Percentiles rank a stretch among this genome's conserved stretches.
phyloP scores from a whole-genome alignment of 768 basidiomycete species.

The Crepidotus variabilis region DNA sequence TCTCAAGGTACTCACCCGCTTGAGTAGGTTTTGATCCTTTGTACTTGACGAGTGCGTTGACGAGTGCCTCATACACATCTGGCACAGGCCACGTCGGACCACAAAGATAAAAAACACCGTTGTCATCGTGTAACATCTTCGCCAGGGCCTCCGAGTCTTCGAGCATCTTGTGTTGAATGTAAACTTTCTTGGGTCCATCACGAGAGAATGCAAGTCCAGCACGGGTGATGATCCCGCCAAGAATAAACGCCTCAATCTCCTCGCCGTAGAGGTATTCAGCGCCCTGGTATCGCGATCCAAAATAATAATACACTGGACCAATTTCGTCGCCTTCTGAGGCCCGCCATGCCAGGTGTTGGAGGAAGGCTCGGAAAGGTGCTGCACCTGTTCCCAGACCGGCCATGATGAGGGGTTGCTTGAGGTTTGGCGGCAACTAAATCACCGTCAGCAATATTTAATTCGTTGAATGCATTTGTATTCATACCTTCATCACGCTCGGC shows the following conservation, averaged over 20 bases:
- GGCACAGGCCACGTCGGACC: constrained; percentile 99
- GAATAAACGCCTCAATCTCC: constrained; percentile 91
- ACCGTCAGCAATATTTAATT: background rate
- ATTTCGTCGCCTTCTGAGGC: constrained; percentile 71
- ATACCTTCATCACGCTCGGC: constrained; percentile 98
- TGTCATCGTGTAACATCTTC: constrained; percentile 64
- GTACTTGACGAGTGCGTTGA: constrained; percentile 72
- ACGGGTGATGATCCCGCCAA: constrained; percentile 79
- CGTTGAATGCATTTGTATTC: constrained; percentile 13
- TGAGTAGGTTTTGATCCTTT: constrained; percentile 57
- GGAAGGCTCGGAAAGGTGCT: constrained; percentile 98
- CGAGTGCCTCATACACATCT: constrained; percentile 92
- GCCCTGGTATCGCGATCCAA: constrained; percentile 93
- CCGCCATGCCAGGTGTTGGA: constrained; percentile 90
- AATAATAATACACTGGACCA: constrained; percentile 97
- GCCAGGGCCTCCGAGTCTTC: constrained; percentile 81
- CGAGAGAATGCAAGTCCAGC: constrained; percentile 96
- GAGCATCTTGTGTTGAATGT: constrained; percentile 98
- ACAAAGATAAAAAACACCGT: constrained; percentile 92
- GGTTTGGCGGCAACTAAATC: constrained; percentile 72
- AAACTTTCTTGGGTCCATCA: constrained; percentile 89
- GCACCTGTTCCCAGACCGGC: constrained; percentile 98
- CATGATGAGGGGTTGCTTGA: constrained; percentile 93
- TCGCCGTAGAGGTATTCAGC: constrained; percentile 97
- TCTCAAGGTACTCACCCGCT: constrained; percentile 83